Percentiles rank a stretch among this genome's conserved stretches.
Evolutionary conservation across 2,329 filamentous ascomycete genomes (phyloP).

Genomic region (Byssochlamys sp.): DNA sequence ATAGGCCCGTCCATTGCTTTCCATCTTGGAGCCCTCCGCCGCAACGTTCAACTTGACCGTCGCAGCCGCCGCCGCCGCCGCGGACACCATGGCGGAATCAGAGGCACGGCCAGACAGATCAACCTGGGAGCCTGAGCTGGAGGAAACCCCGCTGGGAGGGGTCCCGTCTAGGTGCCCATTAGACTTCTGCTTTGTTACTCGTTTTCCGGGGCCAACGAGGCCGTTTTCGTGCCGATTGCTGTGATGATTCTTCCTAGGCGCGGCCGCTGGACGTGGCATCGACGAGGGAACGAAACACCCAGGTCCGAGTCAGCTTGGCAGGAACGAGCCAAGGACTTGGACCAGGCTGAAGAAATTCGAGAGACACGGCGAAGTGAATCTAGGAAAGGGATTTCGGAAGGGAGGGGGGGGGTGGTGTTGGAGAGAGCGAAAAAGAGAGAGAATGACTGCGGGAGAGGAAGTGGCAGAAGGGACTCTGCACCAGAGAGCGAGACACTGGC

Average conservation of each 20-base stretch:
- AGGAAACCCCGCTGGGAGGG: conserved; percentile 34
- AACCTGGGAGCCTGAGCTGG: conserved; percentile 29
- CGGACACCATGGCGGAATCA: conserved; percentile 21
- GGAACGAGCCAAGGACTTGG: conserved; percentile 38
- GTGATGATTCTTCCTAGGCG: conserved; percentile 52
- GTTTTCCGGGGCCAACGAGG: conserved; percentile 67
- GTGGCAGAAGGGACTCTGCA: conserved; percentile 3
- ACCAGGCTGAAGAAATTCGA: conserved; percentile 27
- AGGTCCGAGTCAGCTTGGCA: conserved; percentile 41
- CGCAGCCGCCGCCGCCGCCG: conserved; percentile 18
- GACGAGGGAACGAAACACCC: conserved; percentile 34
- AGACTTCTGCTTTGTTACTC: conserved; percentile 50
- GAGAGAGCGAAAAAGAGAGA: conserved; percentile 1
- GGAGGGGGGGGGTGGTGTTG: background rate
- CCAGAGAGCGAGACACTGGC: background rate
- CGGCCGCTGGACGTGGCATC: conserved; percentile 41
- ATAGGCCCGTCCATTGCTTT: conserved; percentile 24
- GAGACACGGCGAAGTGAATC: conserved; percentile 7
- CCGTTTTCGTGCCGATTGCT: conserved; percentile 79
- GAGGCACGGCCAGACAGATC: conserved; percentile 29
- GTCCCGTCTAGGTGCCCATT: conserved; percentile 46
- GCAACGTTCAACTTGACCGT: conserved; percentile 18
- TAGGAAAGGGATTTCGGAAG: background rate
- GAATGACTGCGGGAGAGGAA: conserved; percentile 8
- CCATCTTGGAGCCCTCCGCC: conserved; percentile 22